phyloP scores from a whole-genome alignment of 192 early-diverging fungal species.

The Mortierella hygrophila region DNA sequence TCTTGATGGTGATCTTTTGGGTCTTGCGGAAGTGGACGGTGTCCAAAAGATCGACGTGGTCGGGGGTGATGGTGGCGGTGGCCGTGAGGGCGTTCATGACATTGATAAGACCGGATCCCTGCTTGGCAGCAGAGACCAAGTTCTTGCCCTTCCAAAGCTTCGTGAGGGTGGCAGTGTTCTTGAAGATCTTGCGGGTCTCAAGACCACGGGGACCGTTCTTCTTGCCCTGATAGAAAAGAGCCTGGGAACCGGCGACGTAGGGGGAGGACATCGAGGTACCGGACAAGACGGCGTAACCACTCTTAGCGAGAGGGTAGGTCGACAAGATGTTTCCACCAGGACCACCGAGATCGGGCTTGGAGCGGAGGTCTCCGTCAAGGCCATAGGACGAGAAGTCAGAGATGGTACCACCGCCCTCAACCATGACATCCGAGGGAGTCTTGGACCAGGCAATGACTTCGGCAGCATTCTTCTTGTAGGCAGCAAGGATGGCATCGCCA shows the following conservation, averaged over 20 bases:
- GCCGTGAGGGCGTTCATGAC: slow-evolving; percentile 34
- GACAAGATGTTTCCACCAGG: slow-evolving; percentile 65
- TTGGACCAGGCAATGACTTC: slow-evolving; percentile 15
- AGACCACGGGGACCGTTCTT: slow-evolving; percentile 28
- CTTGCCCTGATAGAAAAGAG: slow-evolving; percentile 47
- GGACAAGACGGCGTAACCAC: slow-evolving; percentile 31
- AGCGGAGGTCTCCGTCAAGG: slow-evolving; percentile 69
- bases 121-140: slow-evolving; percentile 44
- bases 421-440: background rate
- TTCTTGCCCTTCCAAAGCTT: slow-evolving; percentile 15
- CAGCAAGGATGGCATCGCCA: slow-evolving; percentile 51
- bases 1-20: slow-evolving; percentile 56
- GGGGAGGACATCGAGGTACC: slow-evolving; percentile 65
- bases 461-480: slow-evolving; percentile 32
- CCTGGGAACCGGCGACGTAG: slow-evolving; percentile 55
- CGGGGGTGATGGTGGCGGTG: slow-evolving; percentile 31
- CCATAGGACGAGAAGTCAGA: slow-evolving; percentile 77
- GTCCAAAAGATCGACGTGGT: slow-evolving; percentile 43
- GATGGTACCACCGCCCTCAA: slow-evolving; percentile 58
- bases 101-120: slow-evolving; percentile 54
- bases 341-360: slow-evolving; percentile 68
- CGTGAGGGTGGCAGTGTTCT: slow-evolving; percentile 39
- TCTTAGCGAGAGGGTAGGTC: slow-evolving; percentile 32
- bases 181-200: slow-evolving; percentile 33
- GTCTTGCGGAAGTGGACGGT: slow-evolving; percentile 31